These are phyloP conservation scores for Globisporangium nunn DNA, from an alignment of 352 stramenopile species.

Conservation along the genomic window DNA sequence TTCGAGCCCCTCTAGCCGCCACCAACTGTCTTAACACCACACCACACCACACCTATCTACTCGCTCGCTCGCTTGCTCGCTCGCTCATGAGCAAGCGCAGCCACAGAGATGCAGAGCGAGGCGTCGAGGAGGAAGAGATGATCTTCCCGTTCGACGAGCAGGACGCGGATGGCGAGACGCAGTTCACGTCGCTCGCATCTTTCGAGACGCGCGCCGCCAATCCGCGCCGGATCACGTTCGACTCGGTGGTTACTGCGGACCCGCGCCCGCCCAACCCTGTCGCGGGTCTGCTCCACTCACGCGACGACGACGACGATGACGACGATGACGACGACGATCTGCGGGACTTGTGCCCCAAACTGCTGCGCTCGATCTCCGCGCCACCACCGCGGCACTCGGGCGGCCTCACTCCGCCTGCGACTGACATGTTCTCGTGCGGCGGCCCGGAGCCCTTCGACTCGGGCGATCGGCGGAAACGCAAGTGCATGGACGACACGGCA, in stretches of 20 bases:
- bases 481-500: conserved; percentile 29
- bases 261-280: conserved; percentile 12
- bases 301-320: conserved; percentile 8
- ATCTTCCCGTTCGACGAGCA: conserved; percentile 72
- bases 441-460: conserved; percentile 18
- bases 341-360: conserved; percentile 1
- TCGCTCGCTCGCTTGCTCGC: background rate
- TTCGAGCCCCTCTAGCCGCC: too few relatives aligned
- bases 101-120: conserved; percentile 17
- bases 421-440: conserved; percentile 6
- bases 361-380: conserved; percentile 8
- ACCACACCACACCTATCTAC: background rate
- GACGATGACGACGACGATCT: conserved; percentile 4
- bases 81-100: conserved; percentile 20
- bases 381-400: background rate
- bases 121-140: conserved; percentile 61
- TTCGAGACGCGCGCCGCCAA: conserved; percentile 4
- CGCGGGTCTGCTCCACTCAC: conserved; percentile 10
- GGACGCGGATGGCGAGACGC: conserved; percentile 9
- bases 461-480: conserved; percentile 49
- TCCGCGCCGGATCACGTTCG: conserved; percentile 9
- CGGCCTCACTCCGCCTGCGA: conserved; percentile 1
- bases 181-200: conserved; percentile 11
- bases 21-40: background rate
- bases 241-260: background rate